These are phyloP conservation scores for Diplodia sapinea DNA, from an alignment of 2,329 filamentous ascomycete species.

Conservation along the genomic window DNA sequence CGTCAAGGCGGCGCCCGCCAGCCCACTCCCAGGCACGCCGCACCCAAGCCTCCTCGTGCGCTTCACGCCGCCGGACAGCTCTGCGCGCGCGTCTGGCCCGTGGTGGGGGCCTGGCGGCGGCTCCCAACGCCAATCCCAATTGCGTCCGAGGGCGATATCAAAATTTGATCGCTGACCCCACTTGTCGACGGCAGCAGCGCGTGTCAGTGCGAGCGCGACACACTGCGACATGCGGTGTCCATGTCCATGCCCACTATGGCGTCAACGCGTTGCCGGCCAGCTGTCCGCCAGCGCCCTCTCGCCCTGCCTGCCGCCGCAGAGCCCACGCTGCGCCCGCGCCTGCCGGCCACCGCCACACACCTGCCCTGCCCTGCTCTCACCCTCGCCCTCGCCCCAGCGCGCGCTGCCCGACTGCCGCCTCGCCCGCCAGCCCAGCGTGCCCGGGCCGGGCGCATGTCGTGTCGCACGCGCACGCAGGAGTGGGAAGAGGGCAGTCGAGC, in stretches of 20 bases:
- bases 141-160: conserved; percentile 29
- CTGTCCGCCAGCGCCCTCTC: conserved; percentile 23
- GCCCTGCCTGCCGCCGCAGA: conserved; percentile 15
- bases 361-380: not conserved
- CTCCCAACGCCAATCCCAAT: conserved; percentile 29
- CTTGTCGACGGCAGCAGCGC: conserved; percentile 26
- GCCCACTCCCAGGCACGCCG: conserved; percentile 21
- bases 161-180: conserved; percentile 30
- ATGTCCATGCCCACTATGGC: conserved; percentile 27
- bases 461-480: conserved; percentile 24
- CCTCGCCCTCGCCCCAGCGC: not conserved
- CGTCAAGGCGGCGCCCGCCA: conserved; percentile 21
- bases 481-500: conserved; percentile 26
- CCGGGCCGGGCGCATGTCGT: conserved; percentile 26
- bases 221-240: conserved; percentile 28
- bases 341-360: conserved; percentile 15
- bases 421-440: conserved; percentile 7
- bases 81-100: conserved; percentile 29
- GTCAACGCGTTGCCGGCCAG: conserved; percentile 23
- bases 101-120: conserved; percentile 29
- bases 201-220: conserved; percentile 18
- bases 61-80: conserved; percentile 24
- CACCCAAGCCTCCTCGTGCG: conserved; percentile 27
- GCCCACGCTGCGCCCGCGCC: conserved; percentile 1
- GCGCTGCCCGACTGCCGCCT: conserved; percentile 20